A percentile compares a stretch with the other conserved stretches of the same genome.
Evolutionary conservation across 1,284 basidiomycete genomes (phyloP).

Genomic region (Irpex sp.): DNA sequence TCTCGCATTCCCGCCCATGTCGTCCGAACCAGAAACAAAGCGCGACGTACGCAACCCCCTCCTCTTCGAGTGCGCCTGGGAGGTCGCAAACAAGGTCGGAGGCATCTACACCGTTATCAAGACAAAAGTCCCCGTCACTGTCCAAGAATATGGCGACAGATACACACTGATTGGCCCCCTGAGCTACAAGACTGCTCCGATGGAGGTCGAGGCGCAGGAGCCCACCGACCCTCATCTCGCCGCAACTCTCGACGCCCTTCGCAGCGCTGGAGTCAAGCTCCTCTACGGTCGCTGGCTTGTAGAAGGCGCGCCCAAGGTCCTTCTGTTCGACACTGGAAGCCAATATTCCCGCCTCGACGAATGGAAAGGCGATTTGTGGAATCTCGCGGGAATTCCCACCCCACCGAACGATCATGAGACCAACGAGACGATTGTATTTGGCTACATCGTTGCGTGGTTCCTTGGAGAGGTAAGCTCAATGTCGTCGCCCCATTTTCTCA

Average conservation of each 20-base stretch:
- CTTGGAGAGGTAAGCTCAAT: constrained; percentile 83
- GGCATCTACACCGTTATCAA: constrained; percentile 99
- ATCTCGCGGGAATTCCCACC: constrained; percentile 95
- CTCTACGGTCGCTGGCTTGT: constrained; percentile 98
- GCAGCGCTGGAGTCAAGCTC: constrained; percentile 90
- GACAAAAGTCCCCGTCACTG: constrained; percentile 98
- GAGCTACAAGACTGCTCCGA: constrained; percentile 96
- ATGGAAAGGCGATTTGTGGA: constrained; percentile 99
- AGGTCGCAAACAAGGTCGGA: constrained; percentile 97
- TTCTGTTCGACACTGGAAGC: constrained; percentile 95
- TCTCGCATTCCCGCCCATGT: constrained; percentile 26
- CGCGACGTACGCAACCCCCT: constrained; percentile 85
- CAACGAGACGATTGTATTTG: constrained; percentile 98
- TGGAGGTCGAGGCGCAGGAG: constrained; percentile 97
- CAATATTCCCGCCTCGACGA: constrained; percentile 92
- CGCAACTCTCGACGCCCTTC: constrained; percentile 82
- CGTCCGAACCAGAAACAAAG: constrained; percentile 41
- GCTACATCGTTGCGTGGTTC: constrained; percentile 99
- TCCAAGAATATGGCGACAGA: constrained; percentile 91
- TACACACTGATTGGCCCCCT: constrained; percentile 96
- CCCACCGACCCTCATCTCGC: constrained; percentile 81
- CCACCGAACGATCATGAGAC: constrained; percentile 97
- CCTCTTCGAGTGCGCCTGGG: constrained; percentile 94
- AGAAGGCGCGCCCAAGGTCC: constrained; percentile 93
- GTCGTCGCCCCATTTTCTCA: constrained; percentile 17